Base-by-base conservation (phyloP, 768 basidiomycete genomes). In the Candolleomyces eurysporus region DNA sequence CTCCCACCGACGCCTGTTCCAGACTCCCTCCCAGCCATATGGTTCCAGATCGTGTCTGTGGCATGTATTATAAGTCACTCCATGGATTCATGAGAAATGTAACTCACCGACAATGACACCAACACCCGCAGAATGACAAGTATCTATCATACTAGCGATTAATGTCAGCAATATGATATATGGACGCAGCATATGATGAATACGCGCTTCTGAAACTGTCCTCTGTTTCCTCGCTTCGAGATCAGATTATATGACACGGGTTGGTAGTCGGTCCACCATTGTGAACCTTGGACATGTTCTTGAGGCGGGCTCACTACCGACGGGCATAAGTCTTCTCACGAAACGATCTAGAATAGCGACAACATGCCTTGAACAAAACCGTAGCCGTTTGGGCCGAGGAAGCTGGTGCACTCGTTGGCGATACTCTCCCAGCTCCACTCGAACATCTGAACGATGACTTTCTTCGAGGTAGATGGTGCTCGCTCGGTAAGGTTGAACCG, bases 261-360 rank as follows among this genome's bases (percentile, higher is more conserved):
- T 72, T 81, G 88, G 66, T 90, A 89, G 67, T 89, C 88, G 0
- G 88, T 89, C 88, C 88, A 90, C 88, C 88, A 90, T 65, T 88
- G 79, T 3, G 73, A 13, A 4, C 87, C 88, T 14, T 72, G 65
- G 46, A 88, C 71, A 64, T 88, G 86, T 64, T 89, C 87, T 59
- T 79, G 77, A 3, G 86, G 76, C 0, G 85, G 84, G 68, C 79
- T 80, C 49, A 78, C 79, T 80, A 30, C 19, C 32, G 13, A n/a
- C 5, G 16, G 30, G 9, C 32, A 21, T 17, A 31, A 13, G 45
- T 39, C 13, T 11, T 26, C 32, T 11, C 32, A 55, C 11, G 6
- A 1, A 36, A 49, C 14, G 6, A 14, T 26, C 31, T 32, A n/a
- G 62, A 40, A 17, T n/a, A 6, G n/a, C n/a, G n/a, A 5, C 31